Percentiles rank a stretch among this genome's conserved stretches.
These are phyloP conservation scores for Atalantia buxifolia DNA, from an alignment of 345 rosid species.

Conservation along the genomic window DNA sequence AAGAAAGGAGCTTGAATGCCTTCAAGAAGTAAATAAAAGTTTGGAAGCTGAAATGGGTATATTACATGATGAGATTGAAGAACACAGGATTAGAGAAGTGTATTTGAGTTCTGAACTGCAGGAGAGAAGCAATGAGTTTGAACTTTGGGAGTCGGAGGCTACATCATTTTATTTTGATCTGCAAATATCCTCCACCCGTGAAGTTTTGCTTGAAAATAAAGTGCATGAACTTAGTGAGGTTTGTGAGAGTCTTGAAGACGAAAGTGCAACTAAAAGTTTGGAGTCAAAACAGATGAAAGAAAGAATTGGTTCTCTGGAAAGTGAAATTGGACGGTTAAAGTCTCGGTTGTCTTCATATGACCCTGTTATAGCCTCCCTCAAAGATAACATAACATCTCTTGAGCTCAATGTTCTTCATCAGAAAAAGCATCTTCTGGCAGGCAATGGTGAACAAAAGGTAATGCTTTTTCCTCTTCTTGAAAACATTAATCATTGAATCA, in stretches of 20 bases:
- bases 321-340: conserved; percentile 57
- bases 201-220: conserved; percentile 67
- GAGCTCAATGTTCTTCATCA: conserved; percentile 43
- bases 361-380: conserved; percentile 57
- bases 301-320: conserved; percentile 50
- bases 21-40: conserved; percentile 43
- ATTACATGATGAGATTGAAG: conserved; percentile 47
- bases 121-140: conserved; percentile 73
- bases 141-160: conserved; percentile 90
- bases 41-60: conserved; percentile 46
- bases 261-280: conserved; percentile 30
- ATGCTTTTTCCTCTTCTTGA: neutral
- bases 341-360: conserved; percentile 49
- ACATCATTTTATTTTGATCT: conserved; percentile 84
- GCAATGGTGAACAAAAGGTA: conserved; percentile 34
- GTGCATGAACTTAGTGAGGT: conserved; percentile 50
- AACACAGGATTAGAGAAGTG: conserved; percentile 53
- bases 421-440: conserved; percentile 14
- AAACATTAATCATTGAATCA: conserved; percentile 5
- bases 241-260: conserved; percentile 54
- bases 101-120: conserved; percentile 69
- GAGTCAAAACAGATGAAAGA: conserved; percentile 65
- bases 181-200: conserved; percentile 64
- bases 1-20: conserved; percentile 48
- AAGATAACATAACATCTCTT: conserved; percentile 48